Base-by-base conservation (phyloP, 495 filamentous ascomycete genomes). In the Clohesyomyces aquaticus region DNA sequence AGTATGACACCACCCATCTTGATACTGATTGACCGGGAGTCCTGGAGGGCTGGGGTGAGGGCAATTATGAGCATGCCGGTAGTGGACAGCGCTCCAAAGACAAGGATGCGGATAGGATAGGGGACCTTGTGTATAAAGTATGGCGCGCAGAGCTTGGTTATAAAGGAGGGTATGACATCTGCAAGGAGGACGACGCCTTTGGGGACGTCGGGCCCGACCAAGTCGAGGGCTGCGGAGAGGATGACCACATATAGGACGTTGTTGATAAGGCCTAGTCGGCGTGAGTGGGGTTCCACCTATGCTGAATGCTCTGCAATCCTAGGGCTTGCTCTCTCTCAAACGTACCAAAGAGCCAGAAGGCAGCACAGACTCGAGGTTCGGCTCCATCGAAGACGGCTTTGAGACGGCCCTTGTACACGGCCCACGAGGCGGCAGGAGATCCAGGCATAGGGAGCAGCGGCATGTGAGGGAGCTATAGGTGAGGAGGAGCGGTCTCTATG, bases 161-260 rank as follows among this genome's bases (percentile, higher is more conserved):
- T 69, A 76, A 98, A 96, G 18, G 88, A 89, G 11, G 94, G 94
- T 18, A 95, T 80, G 60, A 98, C 90, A 75, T 96, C 90, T 63
- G 91, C 91, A 60, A 98, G 90, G 41, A 98, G 88, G 63, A 98
- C 93, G 49, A 95, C 82, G 59, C 87, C 91, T 75, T 96, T 97
- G 26, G 93, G 94, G 0, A 96, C 80, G 49, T 77, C 72, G 38
- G 88, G 85, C 11, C 93, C 93, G 72, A 98, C 94, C 59, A 98
- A 88, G 73, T 98, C 94, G 61, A 96, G 88, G 21, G 94, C 93
- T n/a, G 94, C 89, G 14, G 92, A 92, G 67, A 98, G 86, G 74
- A 98, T 91, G 73, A 98, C 88, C 29, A 98, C 93, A 74, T 98
- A 98, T 76, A 96, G 89, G 71, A 98, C 89, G 78, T 97, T 98